A percentile compares a stretch with the other conserved stretches of the same genome.
Conservation (phyloP, 164 flowering plant species). For the Aristolochia contorta region DNA sequence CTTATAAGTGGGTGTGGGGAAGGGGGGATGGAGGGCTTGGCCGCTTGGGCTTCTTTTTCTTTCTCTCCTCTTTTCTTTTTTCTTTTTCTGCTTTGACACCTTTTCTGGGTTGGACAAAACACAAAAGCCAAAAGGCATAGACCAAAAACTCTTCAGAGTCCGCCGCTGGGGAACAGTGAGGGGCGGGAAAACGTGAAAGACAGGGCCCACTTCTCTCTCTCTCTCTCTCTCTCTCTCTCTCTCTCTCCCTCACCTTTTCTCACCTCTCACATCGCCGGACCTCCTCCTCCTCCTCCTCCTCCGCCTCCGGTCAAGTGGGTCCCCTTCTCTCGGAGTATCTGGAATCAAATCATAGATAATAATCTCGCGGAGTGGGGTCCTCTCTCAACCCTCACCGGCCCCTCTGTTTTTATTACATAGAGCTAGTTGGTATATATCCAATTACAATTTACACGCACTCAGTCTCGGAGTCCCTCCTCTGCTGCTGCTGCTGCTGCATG, state of each 20-base stretch:
- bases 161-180: not conserved
- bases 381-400: too few relatives aligned
- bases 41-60: conserved; percentile 4
- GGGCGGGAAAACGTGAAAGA: not conserved
- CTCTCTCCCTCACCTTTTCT: not conserved
- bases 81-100: not conserved
- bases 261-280: not conserved
- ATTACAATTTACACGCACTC: too few relatives aligned
- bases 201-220: not conserved
- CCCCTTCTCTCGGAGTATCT: not conserved
- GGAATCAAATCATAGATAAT: not conserved
- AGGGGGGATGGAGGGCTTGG: not conserved
- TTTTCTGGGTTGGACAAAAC: not conserved
- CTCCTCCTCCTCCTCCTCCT: not conserved
- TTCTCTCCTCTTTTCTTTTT: not conserved
- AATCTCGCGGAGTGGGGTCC: not conserved
- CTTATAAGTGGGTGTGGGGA: not conserved
- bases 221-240: not conserved
- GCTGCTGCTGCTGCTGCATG: too few relatives aligned
- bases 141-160: not conserved
- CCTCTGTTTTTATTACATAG: too few relatives aligned
- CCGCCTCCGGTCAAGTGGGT: not conserved
- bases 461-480: too few relatives aligned
- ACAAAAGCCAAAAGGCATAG: not conserved
- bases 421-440: too few relatives aligned